Base-by-base conservation (phyloP, 2,329 filamentous ascomycete genomes). In the Hortaea sp. region DNA sequence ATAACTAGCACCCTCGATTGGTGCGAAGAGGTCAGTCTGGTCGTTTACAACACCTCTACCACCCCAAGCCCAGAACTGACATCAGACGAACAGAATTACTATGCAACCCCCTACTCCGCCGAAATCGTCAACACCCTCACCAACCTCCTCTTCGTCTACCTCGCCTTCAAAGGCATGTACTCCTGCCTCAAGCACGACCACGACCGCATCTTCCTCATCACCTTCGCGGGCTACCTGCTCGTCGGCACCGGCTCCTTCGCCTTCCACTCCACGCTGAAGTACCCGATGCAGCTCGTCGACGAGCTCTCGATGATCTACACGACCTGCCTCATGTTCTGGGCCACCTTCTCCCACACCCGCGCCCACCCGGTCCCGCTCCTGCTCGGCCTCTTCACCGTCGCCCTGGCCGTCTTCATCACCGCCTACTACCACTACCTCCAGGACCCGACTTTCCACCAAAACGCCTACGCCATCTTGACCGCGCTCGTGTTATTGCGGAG, bases 361-460 rank as follows among this genome's bases (percentile, higher is more conserved):
- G 72, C 80, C 1, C 63, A 61, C 7, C 56, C 53, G 3, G 72
- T 78, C 49, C 74, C 77, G 1, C 56, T 72, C 1, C 48, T 74
- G 9, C 69, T 88, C 6, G 85, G 72, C 6, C 37, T 80, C 4
- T 71, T 70, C 10, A 71, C 86, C 7, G 60, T 79, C 5, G 66
- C 58, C 3, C 60, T 77, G 13, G 67, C 72, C 4, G 48, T 74
- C 29, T 84, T 81, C 57, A 89, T 94, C 63, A 92, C 87, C 10
- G 72, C 84, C 37, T 78, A 84, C 64, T 94, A 94, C 66, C 84
- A 88, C 60, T 79, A 85, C 51, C 79, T 88, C 11, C 86, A 89
- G 61, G 82, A 94, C 53, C 86, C 88, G 0, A 71, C 78, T 1
- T 94, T 94, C 64, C 88, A 94, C 66, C 86, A 94, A 62, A 81